Base-by-base conservation (phyloP, 176 grass and related monocot species). In the Oryza punctata region DNA sequence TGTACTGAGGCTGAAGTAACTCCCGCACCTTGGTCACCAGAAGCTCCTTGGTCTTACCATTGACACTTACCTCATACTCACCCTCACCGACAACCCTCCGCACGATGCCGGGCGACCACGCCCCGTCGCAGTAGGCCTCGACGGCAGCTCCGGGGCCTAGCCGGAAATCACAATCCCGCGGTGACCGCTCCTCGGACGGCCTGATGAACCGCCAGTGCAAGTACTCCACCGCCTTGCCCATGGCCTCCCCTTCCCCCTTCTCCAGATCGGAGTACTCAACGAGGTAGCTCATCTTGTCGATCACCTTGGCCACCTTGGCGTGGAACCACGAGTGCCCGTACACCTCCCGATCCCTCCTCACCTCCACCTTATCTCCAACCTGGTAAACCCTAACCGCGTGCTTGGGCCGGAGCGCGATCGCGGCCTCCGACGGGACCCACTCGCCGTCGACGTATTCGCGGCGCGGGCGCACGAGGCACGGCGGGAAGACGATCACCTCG, bases 311-410 rank as follows among this genome's bases (percentile, higher is more conserved):
- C 4, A 94, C 67, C 1, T 32, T 92, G 7, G 93, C 90, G 0
- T 66, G 77, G 72, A 94, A 94, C 93, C 93, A 94, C 11, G 93
- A 89, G 12, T 70, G 38, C 2, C 92, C 87, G 64, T 73, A 89
- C 10, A 63, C 21, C 13, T 82, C 81, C 68, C 78, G 65, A 6
- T 87, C 69, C 69, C 87, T 63, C 8, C 16, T 75, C 3, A 91
- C 92, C 85, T 94, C 92, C 5, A 94, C 89, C 70, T 83, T 89
- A 0, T 81, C 92, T 12, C 89, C 85, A 1, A 46, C 85, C 6
- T 11, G 23, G 71, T 92, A 94, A 19, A 60, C 46, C 61, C 7
- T 69, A 6, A 90, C 38, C 0, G 32, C 46, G 27, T 37, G 75
- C 38, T 3, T 63, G 6, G 72, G 82, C 60, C 47, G 44, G 9